Conservation (phyloP, 2,329 filamentous ascomycete genomes). For the Lasiodiplodia sp. region DNA sequence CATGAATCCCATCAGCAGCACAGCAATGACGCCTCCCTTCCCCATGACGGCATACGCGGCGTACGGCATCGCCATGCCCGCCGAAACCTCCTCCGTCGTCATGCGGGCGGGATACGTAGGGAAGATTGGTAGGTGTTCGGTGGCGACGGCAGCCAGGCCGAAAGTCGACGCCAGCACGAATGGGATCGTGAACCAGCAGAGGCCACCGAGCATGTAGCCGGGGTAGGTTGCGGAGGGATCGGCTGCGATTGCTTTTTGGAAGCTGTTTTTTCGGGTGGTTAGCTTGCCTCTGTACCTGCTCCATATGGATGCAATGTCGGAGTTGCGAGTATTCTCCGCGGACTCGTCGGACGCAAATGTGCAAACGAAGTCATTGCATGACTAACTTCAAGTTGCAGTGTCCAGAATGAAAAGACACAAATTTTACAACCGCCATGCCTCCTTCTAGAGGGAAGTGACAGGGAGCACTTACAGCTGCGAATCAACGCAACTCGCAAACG, state of each 20-base stretch:
- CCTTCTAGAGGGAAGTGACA: too few relatives aligned
- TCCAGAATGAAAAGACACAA: too few relatives aligned
- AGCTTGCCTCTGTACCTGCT: background rate
- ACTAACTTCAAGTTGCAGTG: background rate
- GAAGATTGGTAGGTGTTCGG: constrained; percentile 52
- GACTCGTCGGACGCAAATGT: too few relatives aligned
- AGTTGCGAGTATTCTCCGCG: background rate
- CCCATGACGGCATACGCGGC: constrained; percentile 41
- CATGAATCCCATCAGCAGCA: constrained; percentile 45
- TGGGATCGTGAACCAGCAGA: constrained; percentile 59
- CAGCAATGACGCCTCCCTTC: constrained; percentile 40
- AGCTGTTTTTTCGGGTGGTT: background rate
- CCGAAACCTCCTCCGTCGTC: constrained; percentile 39
- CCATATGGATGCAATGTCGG: background rate
- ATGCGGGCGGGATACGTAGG: constrained; percentile 51
- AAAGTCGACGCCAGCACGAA: constrained; percentile 57
- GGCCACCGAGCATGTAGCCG: constrained; percentile 49
- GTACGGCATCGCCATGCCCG: constrained; percentile 42
- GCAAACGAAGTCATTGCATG: background rate
- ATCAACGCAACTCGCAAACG: constrained; percentile 22
- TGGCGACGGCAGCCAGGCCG: constrained; percentile 54
- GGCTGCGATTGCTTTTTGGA: constrained; percentile 28
- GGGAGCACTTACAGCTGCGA: constrained; percentile 9
- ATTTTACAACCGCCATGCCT: too few relatives aligned
- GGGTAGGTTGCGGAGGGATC: constrained; percentile 26